A percentile compares a stretch with the other conserved stretches of the same genome.
Conservation (phyloP, 202 grass and related monocot species). For the Setaria viridis region DNA sequence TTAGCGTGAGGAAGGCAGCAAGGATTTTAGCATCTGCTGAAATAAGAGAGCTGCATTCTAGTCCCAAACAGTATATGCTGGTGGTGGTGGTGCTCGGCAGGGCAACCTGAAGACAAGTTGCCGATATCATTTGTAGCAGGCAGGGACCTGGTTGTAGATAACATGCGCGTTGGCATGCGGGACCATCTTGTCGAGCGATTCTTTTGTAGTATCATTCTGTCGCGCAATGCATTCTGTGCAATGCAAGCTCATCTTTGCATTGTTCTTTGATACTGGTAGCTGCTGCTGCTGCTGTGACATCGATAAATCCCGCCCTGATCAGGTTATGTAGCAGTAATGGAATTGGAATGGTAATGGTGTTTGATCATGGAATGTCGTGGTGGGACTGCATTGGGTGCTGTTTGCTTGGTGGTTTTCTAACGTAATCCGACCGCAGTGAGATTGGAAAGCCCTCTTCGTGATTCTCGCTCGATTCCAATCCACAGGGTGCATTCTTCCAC, state of each 20-base stretch:
- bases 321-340: not conserved
- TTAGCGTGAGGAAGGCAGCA: not conserved
- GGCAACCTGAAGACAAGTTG: not conserved
- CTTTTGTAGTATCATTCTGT: not conserved
- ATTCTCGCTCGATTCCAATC: no score
- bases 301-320: not conserved
- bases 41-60: slow-evolving; percentile 1
- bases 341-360: not conserved
- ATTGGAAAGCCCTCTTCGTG: no score
- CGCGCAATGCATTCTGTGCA: not conserved
- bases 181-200: not conserved
- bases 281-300: not conserved
- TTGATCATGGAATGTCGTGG: not conserved
- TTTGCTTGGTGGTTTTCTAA: not conserved
- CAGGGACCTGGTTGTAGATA: slow-evolving; percentile 10
- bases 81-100: not conserved
- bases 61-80: not conserved
- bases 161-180: not conserved
- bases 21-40: not conserved
- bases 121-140: not conserved
- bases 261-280: not conserved
- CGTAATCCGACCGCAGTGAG: no score
- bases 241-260: not conserved
- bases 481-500: no score
- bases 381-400: not conserved